A percentile compares a stretch with the other conserved stretches of the same genome.
Conservation (phyloP, 345 rosid genomes). For the Eucalyptus erythrocorys region DNA sequence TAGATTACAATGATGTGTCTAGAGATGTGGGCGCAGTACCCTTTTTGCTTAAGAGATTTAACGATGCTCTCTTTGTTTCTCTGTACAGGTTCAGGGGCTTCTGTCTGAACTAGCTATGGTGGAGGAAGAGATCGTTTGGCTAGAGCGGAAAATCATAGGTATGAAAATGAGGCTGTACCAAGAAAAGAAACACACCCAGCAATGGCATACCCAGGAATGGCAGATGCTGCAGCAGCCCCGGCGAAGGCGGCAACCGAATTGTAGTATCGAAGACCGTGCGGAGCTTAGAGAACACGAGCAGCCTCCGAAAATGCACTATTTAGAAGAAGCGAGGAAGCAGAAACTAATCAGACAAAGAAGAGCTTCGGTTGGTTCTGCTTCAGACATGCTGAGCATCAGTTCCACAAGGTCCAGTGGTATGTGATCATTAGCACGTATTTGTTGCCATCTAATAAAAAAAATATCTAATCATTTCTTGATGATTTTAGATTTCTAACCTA, state of each 20-base stretch:
- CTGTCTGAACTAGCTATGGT: conserved; percentile 54
- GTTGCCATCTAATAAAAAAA: background rate
- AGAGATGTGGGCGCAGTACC: background rate
- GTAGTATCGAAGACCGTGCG: background rate
- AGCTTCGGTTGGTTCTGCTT: conserved; percentile 54
- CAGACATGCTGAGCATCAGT: conserved; percentile 28
- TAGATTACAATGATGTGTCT: background rate
- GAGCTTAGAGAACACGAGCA: conserved; percentile 11
- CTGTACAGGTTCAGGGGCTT: conserved; percentile 42
- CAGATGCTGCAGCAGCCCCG: conserved; percentile 18
- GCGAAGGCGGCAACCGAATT: conserved; percentile 10
- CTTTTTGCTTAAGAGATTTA: background rate
- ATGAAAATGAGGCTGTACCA: conserved; percentile 44
- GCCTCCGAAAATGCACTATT: conserved; percentile 36
- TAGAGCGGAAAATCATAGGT: conserved; percentile 62
- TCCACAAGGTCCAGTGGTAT: conserved; percentile 39
- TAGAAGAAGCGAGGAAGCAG: conserved; percentile 24
- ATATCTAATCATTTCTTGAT: background rate
- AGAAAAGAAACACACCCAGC: conserved; percentile 43
- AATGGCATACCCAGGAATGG: conserved; percentile 31
- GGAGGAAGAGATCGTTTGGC: conserved; percentile 64
- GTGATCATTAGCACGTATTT: background rate
- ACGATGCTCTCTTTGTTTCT: background rate
- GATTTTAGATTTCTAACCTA: background rate
- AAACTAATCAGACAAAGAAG: conserved; percentile 30